These are phyloP conservation scores for Phallus indusiatus DNA, from an alignment of 768 basidiomycete species.

Conservation along the genomic window DNA sequence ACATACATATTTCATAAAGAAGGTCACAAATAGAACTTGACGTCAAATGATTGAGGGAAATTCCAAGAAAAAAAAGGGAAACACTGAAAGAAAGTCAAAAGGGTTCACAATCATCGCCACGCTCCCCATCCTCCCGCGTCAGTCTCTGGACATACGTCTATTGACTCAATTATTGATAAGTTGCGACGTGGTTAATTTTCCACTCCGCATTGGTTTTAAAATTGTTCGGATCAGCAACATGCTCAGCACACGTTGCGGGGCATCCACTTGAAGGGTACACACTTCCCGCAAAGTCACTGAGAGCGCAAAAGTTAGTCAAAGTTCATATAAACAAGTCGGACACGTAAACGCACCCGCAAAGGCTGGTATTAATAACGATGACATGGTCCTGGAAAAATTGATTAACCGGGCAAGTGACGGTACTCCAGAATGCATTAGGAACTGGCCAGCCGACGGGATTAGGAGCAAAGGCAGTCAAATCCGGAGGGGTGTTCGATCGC, in stretches of 20 bases:
- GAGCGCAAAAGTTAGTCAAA: conserved; percentile 8
- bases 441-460: conserved; percentile 33
- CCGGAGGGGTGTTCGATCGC: conserved; percentile 26
- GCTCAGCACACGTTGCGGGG: conserved; percentile 24
- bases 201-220: conserved; percentile 39
- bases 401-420: conserved; percentile 25
- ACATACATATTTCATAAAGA: too few relatives aligned
- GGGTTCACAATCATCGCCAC: too few relatives aligned
- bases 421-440: conserved; percentile 30
- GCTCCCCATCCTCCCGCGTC: neutral
- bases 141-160: neutral
- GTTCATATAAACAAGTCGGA: neutral
- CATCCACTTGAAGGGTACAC: conserved; percentile 23
- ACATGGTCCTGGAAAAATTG: conserved; percentile 29
- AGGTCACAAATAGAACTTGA: too few relatives aligned
- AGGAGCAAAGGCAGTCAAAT: conserved; percentile 26
- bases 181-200: conserved; percentile 47
- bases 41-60: too few relatives aligned
- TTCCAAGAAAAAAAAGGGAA: too few relatives aligned
- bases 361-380: conserved; percentile 31
- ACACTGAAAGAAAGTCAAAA: too few relatives aligned
- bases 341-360: conserved; percentile 7
- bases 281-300: conserved; percentile 35
- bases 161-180: conserved; percentile 29
- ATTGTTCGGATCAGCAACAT: conserved; percentile 46